These are phyloP conservation scores for Pseudogymnoascus verrucosus DNA, from an alignment of 2,329 filamentous ascomycete species.

Conservation along the genomic window DNA sequence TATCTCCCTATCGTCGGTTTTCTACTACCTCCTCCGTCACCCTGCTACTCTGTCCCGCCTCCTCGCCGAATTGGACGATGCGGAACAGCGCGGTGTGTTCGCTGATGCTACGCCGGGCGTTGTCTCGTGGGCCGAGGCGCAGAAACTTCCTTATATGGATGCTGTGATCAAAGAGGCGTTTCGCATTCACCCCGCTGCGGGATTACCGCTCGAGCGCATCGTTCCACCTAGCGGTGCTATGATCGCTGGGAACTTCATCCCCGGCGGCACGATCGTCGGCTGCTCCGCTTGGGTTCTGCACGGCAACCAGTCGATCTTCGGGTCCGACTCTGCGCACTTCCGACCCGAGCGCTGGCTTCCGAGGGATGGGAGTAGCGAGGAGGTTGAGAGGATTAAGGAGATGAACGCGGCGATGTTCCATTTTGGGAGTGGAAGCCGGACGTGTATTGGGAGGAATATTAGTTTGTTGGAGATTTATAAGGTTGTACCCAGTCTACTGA, in stretches of 20 bases:
- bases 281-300: slow-evolving; percentile 71
- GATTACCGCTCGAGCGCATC: slow-evolving; percentile 64
- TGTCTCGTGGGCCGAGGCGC: slow-evolving; percentile 62
- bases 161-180: slow-evolving; percentile 73
- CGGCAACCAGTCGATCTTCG: slow-evolving; percentile 58
- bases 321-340: slow-evolving; percentile 56
- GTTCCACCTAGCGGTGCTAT: slow-evolving; percentile 57
- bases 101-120: slow-evolving; percentile 46
- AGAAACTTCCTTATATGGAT: slow-evolving; percentile 67
- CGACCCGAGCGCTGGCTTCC: slow-evolving; percentile 59
- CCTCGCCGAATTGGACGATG: slow-evolving; percentile 54
- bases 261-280: slow-evolving; percentile 65
- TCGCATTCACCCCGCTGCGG: slow-evolving; percentile 65
- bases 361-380: slow-evolving; percentile 26
- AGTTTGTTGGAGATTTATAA: slow-evolving; percentile 57
- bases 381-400: slow-evolving; percentile 49
- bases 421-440: slow-evolving; percentile 63
- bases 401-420: slow-evolving; percentile 67
- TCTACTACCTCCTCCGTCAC: slow-evolving; percentile 65
- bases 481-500: slow-evolving; percentile 51
- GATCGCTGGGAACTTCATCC: slow-evolving; percentile 54
- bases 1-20: slow-evolving; percentile 62
- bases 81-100: slow-evolving; percentile 44
- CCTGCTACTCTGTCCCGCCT: slow-evolving; percentile 47
- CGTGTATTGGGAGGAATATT: slow-evolving; percentile 63